Evolutionary conservation across 306 rosid species (phyloP), one percentile per base, ranked within the genome.

Genomic region (Citrullus amarus): DNA sequence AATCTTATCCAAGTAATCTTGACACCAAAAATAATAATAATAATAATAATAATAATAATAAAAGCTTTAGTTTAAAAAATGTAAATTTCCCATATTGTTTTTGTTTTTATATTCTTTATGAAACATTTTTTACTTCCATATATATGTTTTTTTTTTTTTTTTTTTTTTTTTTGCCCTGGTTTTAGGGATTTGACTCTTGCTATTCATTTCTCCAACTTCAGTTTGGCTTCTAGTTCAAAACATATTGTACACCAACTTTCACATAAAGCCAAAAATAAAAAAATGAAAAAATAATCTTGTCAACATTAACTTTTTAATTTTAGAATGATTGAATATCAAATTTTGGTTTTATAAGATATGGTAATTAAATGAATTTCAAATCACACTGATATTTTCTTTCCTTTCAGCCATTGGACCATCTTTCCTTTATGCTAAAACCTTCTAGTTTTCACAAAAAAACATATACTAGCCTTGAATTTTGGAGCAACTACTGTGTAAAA

Each of bases 401-500:
- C 22, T n/a, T 2, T 22, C 62, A 57, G 62, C 30, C 62, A 20
- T 57, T 57, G 62, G 62, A 57, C 51, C 77, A 32, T 67, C 63
- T 51, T 25, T 70, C 75, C 75, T 74, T 58, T 41, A 63, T 76
- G 62, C 75, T 17, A 62, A 66, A 34, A 14, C 55, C 86, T 65
- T 83, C 75, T 85, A 76, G 85, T 53, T 80, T 85, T 88, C 87
- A 82, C 50, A 48, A 67, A 85, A 61, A 4, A 11, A 6, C 50
- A 85, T 55, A 6, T 4, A 8, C 51, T 73, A 71, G 63, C 69
- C 66, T 13, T 72, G 76, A 48, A 81, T 74, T 82, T 58, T 80
- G 63, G 70, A 77, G 70, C 58, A 50, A 63, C 82, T 71, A 77
- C 71, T 56, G 75, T 30, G 50, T n/a, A n/a, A 44, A 4, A 16